Base-by-base conservation (phyloP, 164 flowering plant species). In the Malania oleifera region DNA sequence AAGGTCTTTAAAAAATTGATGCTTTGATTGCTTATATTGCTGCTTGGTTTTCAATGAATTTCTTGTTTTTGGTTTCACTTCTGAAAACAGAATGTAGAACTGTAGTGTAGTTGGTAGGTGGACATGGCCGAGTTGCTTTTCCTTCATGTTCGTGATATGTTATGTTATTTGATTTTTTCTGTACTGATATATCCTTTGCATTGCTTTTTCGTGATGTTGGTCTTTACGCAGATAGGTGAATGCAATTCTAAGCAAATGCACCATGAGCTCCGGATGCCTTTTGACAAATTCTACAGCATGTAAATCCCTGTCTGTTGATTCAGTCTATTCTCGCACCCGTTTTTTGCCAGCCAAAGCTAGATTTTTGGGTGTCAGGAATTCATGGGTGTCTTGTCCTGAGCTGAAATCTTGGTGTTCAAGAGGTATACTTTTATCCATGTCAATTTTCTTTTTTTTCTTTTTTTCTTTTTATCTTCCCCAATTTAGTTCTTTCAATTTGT, bases 211-310 rank as follows among this genome's bases (percentile, higher is more conserved):
- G 3, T 49, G 9, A 11, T 13, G 52, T 8, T 24, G 41, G 40
- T 28, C 1, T 41, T 58, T 22, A 12, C 43, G 11, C 56, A 67
- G 71, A 69, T 59, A 45, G 44, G 13, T 51, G 58, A 61, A 59
- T 52, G 74, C 72, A 75, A 57, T 63, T 64, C 67, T 60, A 15
- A 69, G 67, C 68, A 77, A 78, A 57, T 62, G 73, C 74, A 41
- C 59, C 52, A 53, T 72, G 72, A 60, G 57, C 22, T 44, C 66
- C 54, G 63, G 75, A 24, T 46, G 61, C 65, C 49, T 48, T 52
- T 31, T 40, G 18, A 28, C 59, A 45, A 71, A 70, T 35, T 49
- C 69, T 28, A 52, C 45, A 43, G 27, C 54, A 27, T 65, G 58
- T 54, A 67, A 54, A 49, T 56, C 75, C 18, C n/a, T 44, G 23